Percentiles rank a stretch among this genome's conserved stretches.
phyloP scores from a whole-genome alignment of 1,284 basidiomycete species.

The Ustilago hordei region DNA sequence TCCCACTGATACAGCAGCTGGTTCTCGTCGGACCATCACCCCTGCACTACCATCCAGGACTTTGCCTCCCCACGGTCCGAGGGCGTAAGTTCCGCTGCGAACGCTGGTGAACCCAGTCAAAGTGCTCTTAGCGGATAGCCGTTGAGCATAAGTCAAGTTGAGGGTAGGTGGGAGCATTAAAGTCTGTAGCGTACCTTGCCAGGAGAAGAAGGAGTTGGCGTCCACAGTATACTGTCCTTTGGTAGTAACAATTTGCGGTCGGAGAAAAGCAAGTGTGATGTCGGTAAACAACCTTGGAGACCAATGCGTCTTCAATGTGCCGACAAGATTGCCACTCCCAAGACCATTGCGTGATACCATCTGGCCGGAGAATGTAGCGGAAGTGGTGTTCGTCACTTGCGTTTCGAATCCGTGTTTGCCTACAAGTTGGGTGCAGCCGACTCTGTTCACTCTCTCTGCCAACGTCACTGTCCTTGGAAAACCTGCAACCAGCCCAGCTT shows the following conservation, averaged over 20 bases:
- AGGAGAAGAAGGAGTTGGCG: conserved; percentile 70
- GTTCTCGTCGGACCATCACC: conserved; percentile 42
- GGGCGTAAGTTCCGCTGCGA: conserved; percentile 71
- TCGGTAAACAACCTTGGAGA: conserved; percentile 73
- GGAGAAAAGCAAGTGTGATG: conserved; percentile 69
- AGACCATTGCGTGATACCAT: conserved; percentile 70
- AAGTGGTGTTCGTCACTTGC: conserved; percentile 45
- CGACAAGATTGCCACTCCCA: conserved; percentile 73
- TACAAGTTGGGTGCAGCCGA: conserved; percentile 58
- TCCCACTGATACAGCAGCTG: conserved; percentile 57
- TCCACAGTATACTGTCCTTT: conserved; percentile 71
- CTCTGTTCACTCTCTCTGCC: conserved; percentile 44
- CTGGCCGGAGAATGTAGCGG: conserved; percentile 63
- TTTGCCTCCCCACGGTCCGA: conserved; percentile 71
- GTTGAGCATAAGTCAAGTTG: conserved; percentile 71
- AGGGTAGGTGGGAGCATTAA: conserved; percentile 69
- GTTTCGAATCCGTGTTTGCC: conserved; percentile 67
- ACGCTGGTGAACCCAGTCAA: conserved; percentile 66
- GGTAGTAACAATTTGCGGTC: conserved; percentile 71
- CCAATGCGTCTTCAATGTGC: conserved; percentile 77
- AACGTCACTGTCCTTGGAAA: conserved; percentile 28
- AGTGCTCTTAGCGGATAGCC: conserved; percentile 61
- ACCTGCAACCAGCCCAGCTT: conserved; percentile 81
- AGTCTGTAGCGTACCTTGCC: conserved; percentile 61
- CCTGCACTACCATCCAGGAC: conserved; percentile 9